A percentile compares a stretch with the other conserved stretches of the same genome.
Conservation (phyloP, 1,284 basidiomycete genomes). For the Cutaneotrichosporon sp. region DNA sequence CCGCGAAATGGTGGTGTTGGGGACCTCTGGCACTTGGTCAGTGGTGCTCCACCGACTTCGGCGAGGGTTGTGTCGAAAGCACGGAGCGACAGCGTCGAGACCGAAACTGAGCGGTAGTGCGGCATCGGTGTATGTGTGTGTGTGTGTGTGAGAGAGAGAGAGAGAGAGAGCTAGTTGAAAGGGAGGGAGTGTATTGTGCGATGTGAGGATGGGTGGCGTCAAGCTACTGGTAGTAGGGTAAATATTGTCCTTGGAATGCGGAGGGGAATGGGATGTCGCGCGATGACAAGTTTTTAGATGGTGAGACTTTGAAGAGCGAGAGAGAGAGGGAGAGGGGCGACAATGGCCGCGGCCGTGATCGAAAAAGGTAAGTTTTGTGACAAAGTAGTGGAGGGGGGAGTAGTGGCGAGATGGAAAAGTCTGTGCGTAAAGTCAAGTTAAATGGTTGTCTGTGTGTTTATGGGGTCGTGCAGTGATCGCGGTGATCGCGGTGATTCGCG, state of each 20-base stretch:
- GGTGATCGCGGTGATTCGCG: too few species aligned
- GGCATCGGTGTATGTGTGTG: conserved; percentile 9
- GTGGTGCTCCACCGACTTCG: conserved; percentile 1
- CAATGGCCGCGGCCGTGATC: conserved; percentile 1
- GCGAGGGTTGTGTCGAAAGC: conserved; percentile 13
- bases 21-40: conserved; percentile 8
- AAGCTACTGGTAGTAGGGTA: neutral
- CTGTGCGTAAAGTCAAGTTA: neutral
- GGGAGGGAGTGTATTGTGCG: conserved; percentile 1
- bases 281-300: neutral
- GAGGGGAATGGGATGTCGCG: neutral
- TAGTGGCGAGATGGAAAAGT: neutral
- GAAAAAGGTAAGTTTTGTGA: neutral
- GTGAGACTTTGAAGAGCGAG: neutral
- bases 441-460: neutral
- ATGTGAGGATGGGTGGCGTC: neutral
- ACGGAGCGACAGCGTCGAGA: conserved; percentile 16
- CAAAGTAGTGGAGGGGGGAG: neutral
- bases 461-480: too few species aligned
- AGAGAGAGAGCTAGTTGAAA: too few species aligned
- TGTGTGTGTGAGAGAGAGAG: neutral
- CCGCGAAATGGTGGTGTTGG: neutral
- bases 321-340: neutral
- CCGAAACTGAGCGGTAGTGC: conserved; percentile 5
- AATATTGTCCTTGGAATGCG: neutral